phyloP scores from a whole-genome alignment of 169 alveolate species.

The Miamiensis avidus region DNA sequence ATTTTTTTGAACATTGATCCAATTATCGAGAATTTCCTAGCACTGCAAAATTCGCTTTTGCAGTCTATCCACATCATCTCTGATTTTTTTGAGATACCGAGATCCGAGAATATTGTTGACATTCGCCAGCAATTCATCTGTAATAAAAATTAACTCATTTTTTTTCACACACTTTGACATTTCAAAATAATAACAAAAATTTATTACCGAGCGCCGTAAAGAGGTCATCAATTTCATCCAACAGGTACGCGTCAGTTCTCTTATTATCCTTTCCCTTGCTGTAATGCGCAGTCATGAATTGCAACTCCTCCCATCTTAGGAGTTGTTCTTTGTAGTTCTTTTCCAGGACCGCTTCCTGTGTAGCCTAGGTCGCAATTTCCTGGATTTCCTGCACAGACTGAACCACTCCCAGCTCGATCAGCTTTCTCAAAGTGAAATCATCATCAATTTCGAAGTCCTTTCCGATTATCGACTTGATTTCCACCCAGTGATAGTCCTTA shows the following conservation, averaged over 20 bases:
- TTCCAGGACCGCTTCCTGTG: conserved; percentile 81
- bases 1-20: conserved; percentile 78
- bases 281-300: conserved; percentile 71
- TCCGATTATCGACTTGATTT: conserved; percentile 67
- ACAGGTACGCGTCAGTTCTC: conserved; percentile 68
- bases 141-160: neutral
- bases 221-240: conserved; percentile 80
- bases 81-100: conserved; percentile 72
- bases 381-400: conserved; percentile 69
- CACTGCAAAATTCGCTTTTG: conserved; percentile 68
- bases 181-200: too few relatives aligned
- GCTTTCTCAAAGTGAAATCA: conserved; percentile 66
- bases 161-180: neutral
- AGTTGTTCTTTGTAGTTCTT: conserved; percentile 65
- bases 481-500: conserved; percentile 74
- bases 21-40: conserved; percentile 74
- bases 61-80: conserved; percentile 76
- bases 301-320: conserved; percentile 78
- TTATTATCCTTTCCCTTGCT: conserved; percentile 43
- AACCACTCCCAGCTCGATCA: conserved; percentile 70
- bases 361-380: conserved; percentile 77
- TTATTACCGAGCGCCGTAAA: conserved; percentile 46
- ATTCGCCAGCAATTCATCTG: conserved; percentile 76
- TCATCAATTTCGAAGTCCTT: conserved; percentile 71
- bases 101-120: conserved; percentile 80